phyloP scores from a whole-genome alignment of 2,329 filamentous ascomycete species.

The Zelopaecilomyces penicillatus region DNA sequence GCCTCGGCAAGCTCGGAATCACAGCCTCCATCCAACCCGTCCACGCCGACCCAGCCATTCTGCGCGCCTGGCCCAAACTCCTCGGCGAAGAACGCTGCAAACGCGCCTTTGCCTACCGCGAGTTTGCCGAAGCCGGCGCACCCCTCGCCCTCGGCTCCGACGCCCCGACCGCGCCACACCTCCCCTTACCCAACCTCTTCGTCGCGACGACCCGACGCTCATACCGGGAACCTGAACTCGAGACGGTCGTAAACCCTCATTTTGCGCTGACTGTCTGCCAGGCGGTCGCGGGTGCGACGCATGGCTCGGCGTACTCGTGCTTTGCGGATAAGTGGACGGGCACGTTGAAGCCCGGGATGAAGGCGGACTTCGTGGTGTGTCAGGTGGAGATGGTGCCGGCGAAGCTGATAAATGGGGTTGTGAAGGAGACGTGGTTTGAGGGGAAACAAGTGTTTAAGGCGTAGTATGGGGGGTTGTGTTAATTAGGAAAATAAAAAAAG shows the following conservation, averaged over 20 bases:
- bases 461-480: not conserved
- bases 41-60: constrained; percentile 51
- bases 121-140: constrained; percentile 48
- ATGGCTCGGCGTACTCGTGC: constrained; percentile 49
- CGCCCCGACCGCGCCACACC: constrained; percentile 49
- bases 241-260: constrained; percentile 40
- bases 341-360: constrained; percentile 40
- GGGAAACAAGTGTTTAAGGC: constrained; percentile 32
- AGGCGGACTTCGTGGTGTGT: constrained; percentile 48
- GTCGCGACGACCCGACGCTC: constrained; percentile 50
- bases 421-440: constrained; percentile 46
- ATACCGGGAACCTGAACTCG: constrained; percentile 36
- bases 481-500: too few relatives aligned
- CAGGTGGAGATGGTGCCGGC: constrained; percentile 42
- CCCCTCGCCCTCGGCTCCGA: constrained; percentile 50
- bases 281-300: constrained; percentile 44
- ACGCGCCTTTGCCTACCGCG: constrained; percentile 55
- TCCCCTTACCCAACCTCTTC: constrained; percentile 48
- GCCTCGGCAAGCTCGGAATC: constrained; percentile 51
- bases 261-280: constrained; percentile 46
- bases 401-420: constrained; percentile 35
- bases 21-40: constrained; percentile 52
- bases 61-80: constrained; percentile 52
- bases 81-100: constrained; percentile 45
- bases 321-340: constrained; percentile 49